Base-by-base conservation (phyloP, 2,329 filamentous ascomycete genomes). In the Botrytis galanthina region DNA sequence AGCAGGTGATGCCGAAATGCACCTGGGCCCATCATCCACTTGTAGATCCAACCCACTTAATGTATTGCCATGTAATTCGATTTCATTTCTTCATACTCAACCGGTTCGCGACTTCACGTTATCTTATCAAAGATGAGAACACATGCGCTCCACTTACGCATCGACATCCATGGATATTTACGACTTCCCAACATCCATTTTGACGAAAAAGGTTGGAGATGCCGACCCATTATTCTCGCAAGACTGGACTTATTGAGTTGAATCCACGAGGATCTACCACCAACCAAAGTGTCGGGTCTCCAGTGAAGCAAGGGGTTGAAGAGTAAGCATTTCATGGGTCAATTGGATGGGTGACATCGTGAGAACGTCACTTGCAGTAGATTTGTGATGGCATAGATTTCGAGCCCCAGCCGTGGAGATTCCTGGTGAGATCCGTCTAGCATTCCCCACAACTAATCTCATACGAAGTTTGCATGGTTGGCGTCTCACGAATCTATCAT, bases 301-400 rank as follows among this genome's bases (percentile, higher is more conserved):
- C 51, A 54, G 18, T 29, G 22, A 54, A 16, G 46, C 32, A 54
- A 37, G 46, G 64, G 64, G 64, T 12, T 29, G 18, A n/a, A 57
- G 7, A 39, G 26, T 68, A 68, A 68, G 35, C 35, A 57, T 20
- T 29, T 67, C 46, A 64, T 67, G 35, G 46, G 35, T 54, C 46
- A 12, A 54, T 68, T 29, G 37, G 35, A 54, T 68, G 64, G 32
- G 46, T 54, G 37, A 35, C 46, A 67, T 67, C 46, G 32, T 54
- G 64, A 67, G 46, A 54, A 51, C 32, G 64, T 67, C 64, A 67
- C 46, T 67, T 67, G 64, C 46, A 67, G 32, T 29, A 67, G n/a
- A 35, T 26, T 67, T 14, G 6, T 57, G 26, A 68, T 42, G 35
- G 48, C 22, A 68, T 37, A 42, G 66, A 68, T 68, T 42, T 44